Base-by-base conservation (phyloP, 176 grass and related monocot genomes). In the Zizania latifolia region DNA sequence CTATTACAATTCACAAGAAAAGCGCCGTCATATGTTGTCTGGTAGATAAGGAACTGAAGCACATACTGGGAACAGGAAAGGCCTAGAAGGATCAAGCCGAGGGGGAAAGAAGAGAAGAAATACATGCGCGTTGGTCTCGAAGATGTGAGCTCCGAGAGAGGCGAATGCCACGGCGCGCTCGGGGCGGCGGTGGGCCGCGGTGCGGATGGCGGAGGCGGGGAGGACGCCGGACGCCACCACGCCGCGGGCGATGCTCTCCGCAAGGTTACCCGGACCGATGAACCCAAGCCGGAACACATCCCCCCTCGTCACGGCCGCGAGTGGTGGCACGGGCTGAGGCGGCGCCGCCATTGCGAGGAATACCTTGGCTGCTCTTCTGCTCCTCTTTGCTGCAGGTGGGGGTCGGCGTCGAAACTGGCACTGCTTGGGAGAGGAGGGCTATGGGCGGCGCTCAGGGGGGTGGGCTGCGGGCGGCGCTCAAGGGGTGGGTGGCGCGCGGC, bases 191-290 rank as follows among this genome's bases (percentile, higher is more conserved):
- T 99, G 91, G 29, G 87, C 75, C 62, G 89, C 83, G 34, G 89
- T 99, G 86, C 89, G 79, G 89, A 99, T 86, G 79, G 84, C 90
- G 17, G 80, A 24, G 37, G 82, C 65, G 16, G 84, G 82, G 66
- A 99, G 92, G 81, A 95, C 87, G 58, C 82, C 89, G 23, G 92
- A 95, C 28, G 88, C 90, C 23, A 72, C 78, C 2, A n/a, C n/a
- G n/a, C n/a, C n/a, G n/a, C n/a, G n/a, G n/a, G n/a, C n/a, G n/a
- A n/a, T n/a, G n/a, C n/a, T n/a, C 92, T 99, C 96, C 45, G 92
- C 96, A 58, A 99, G 41, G 79, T 95, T 99, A 8, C 96, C 96
- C 0, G 89, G 87, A 19, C 96, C 96, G 54, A 99, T 46, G 81
- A 99, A 95, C 0, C 96, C 96, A 0, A 99, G 77, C 14, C 70